Conservation (phyloP, 2,329 filamentous ascomycete genomes). For the Claviceps africana region DNA sequence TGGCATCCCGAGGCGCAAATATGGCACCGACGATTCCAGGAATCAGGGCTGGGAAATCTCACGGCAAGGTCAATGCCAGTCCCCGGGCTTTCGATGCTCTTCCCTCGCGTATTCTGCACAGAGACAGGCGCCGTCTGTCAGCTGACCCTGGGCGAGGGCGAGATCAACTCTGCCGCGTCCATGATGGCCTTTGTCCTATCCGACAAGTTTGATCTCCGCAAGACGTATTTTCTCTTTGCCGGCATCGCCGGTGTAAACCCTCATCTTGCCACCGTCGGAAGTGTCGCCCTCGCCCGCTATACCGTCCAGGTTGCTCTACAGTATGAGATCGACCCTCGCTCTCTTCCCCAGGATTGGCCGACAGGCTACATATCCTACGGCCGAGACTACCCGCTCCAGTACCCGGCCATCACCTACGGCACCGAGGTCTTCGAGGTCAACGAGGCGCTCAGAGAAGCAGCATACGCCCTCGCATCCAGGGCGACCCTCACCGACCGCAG, state of each 20-base stretch:
- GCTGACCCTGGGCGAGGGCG: conserved; percentile 51
- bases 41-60: conserved; percentile 36
- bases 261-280: conserved; percentile 48
- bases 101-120: conserved; percentile 51
- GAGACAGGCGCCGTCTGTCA: conserved; percentile 50
- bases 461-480: conserved; percentile 33
- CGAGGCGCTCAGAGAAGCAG: conserved; percentile 38
- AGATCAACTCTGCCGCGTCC: conserved; percentile 62
- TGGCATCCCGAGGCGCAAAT: conserved; percentile 46
- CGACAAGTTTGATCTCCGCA: conserved; percentile 45
- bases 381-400: conserved; percentile 36
- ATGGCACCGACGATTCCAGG: conserved; percentile 42
- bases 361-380: conserved; percentile 59
- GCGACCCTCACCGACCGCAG: conserved; percentile 39
- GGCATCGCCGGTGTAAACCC: conserved; percentile 68
- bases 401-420: conserved; percentile 47
- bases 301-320: conserved; percentile 62
- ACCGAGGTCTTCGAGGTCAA: conserved; percentile 59
- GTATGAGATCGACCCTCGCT: conserved; percentile 59
- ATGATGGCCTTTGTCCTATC: conserved; percentile 51
- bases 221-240: conserved; percentile 57
- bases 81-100: conserved; percentile 51
- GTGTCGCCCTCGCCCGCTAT: conserved; percentile 54
- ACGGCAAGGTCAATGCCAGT: conserved; percentile 41
- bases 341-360: conserved; percentile 48